Base-by-base conservation (phyloP, 352 stramenopile species). In the Globisporangium viniferum region DNA sequence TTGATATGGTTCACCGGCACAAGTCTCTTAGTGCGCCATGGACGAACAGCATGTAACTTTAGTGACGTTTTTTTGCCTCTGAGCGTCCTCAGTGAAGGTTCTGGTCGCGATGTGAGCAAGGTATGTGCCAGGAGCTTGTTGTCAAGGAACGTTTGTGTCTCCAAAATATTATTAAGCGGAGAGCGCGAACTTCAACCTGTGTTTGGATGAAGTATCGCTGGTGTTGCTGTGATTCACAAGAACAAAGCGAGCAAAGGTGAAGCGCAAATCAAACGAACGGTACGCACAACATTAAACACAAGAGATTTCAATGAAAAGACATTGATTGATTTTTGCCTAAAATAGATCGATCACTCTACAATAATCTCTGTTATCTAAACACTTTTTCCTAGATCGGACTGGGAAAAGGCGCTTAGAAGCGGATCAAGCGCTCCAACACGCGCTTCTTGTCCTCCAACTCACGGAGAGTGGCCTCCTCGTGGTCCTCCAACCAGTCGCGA, bases 401-500 rank as follows among this genome's bases (percentile, higher is more conserved):
- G 5, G 39, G 20, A 31, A 29, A 22, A 33, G 1, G 35, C 72
- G 68, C 72, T 85, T 85, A 89, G 70, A 86, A 86, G 62, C 80
- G 80, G 51, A 90, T 77, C 77, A 90, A 81, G 68, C 80, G 82
- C 74, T 90, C 80, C 18, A 90, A 75, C 82, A 84, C 82, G 59
- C 82, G 82, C 82, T 98, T 95, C 89, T 98, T 98, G 74, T 97
- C 90, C 76, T 98, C 95, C 46, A 91, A 97, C 77, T 98, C 94
- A 75, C 97, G 93, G 44, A 96, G 89, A 62, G 96, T 95, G 39
- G 86, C 89, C 62, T 87, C 77, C 69, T 93, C 85, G 81, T 97
- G 86, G 68, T 84, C 81, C 69, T 90, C 82, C 39, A 98, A 77
- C 94, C 95, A 98, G 56, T 88, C 76, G 53, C 93, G 88, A 7